A percentile compares a stretch with the other conserved stretches of the same genome.
Conservation (phyloP, 257 asterid genomes). For the Penstemon barbatus region DNA sequence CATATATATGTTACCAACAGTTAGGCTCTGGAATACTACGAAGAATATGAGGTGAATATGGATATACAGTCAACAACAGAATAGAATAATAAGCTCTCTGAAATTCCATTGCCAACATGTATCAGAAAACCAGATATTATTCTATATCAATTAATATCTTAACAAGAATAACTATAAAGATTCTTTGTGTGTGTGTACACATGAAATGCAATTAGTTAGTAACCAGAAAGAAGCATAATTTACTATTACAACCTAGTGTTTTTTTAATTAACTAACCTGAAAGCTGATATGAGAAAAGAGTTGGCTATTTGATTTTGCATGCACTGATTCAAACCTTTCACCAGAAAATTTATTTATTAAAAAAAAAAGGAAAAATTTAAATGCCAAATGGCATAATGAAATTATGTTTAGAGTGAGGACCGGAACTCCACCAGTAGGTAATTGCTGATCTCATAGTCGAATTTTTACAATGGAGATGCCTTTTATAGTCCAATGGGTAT, state of each 20-base stretch:
- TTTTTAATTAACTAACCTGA: conserved; percentile 17
- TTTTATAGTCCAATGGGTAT: conserved; percentile 45
- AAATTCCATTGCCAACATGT: conserved; percentile 31
- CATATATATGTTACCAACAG: neutral
- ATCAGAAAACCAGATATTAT: neutral
- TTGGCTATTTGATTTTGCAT: conserved; percentile 5
- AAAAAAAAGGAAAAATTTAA: neutral
- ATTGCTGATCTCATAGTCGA: conserved; percentile 27
- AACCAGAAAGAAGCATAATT: conserved; percentile 1
- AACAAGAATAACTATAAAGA: too few species aligned
- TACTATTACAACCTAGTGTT: neutral
- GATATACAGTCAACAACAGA: conserved; percentile 2
- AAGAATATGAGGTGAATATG: neutral
- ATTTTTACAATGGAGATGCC: conserved; percentile 37
- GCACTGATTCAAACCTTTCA: conserved; percentile 17
- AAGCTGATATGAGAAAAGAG: conserved; percentile 27
- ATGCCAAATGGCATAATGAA: conserved; percentile 52
- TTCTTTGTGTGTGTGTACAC: neutral
- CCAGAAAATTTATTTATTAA: neutral
- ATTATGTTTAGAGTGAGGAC: conserved; percentile 13
- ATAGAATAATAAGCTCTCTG: conserved; percentile 21
- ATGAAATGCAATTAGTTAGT: neutral
- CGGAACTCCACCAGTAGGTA: conserved; percentile 23
- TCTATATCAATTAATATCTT: too few species aligned
- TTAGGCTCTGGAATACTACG: neutral